Base-by-base conservation (phyloP, 2,329 filamentous ascomycete species). In the Penicillium sp. region DNA sequence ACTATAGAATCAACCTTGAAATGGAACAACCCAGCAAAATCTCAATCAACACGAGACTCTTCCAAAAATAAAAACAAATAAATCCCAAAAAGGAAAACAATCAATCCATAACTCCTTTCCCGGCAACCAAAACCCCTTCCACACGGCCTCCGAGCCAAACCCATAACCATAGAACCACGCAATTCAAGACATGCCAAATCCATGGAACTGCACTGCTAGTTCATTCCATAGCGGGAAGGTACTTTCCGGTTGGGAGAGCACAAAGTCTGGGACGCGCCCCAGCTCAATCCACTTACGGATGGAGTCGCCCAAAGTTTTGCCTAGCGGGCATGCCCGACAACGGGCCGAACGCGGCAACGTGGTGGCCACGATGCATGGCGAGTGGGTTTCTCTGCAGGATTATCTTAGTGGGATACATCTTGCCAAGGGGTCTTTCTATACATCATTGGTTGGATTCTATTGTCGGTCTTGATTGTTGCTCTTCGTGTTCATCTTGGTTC, bases 271-370 rank as follows among this genome's bases (percentile, higher is more conserved):
- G 32, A 33, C 13, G 39, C 23, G 34, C 42, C 44, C 22, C 20
- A 37, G 34, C 32, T 33, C 30, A 45, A 45, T 45, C 45, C 42
- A 39, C 30, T 37, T 18, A 28, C 26, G 31, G 12, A 42, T 32
- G 35, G 35, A 29, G 23, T 32, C 18, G 25, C 25, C 47, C 47
- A 47, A 49, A 41, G 47, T 47, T 53, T 51, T 33, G 40, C 34
- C 44, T 50, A 52, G 45, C 51, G 51, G 51, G 45, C 50, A 41
- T 51, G 51, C 51, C 51, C 51, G 51, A 52, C 42, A 47, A 52
- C 51, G 51, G 51, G 51, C 51, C 51, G 51, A 51, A 51, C 34
- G 49, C 41, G 39, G 47, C 25, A 27, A 9, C 34, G 44, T 46
- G 49, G 42, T 43, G 42, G 37, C 39, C 33, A 47, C 31, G 20